phyloP scores from a whole-genome alignment of 2,329 filamentous ascomycete species.

The Curvularia sp. region DNA sequence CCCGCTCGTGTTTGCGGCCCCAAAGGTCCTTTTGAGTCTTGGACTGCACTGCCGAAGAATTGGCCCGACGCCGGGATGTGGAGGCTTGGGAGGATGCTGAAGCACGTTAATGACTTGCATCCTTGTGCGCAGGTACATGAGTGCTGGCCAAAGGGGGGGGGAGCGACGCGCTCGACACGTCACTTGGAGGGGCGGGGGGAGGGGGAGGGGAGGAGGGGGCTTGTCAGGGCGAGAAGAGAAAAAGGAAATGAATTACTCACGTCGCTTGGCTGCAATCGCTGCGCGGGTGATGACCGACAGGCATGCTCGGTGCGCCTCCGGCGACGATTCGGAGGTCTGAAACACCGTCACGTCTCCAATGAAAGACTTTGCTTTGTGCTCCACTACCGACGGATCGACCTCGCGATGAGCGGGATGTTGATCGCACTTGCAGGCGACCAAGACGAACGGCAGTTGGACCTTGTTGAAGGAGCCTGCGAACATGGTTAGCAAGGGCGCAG shows the following conservation, averaged over 20 bases:
- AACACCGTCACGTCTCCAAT: slow-evolving; percentile 73
- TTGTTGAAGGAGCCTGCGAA: slow-evolving; percentile 74
- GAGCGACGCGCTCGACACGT: not conserved
- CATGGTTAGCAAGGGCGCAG: slow-evolving; percentile 28
- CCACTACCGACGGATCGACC: slow-evolving; percentile 73
- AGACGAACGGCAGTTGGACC: slow-evolving; percentile 75
- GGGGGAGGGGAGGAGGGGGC: not conserved
- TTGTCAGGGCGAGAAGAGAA: slow-evolving; percentile 11
- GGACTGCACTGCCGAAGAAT: slow-evolving; percentile 54
- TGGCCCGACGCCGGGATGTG: slow-evolving; percentile 53
- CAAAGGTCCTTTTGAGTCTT: slow-evolving; percentile 51
- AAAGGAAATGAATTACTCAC: slow-evolving; percentile 60
- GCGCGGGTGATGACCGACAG: slow-evolving; percentile 77
- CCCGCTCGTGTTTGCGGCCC: slow-evolving; percentile 54
- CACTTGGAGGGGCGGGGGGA: not conserved
- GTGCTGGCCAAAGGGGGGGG: not conserved
- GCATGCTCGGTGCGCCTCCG: slow-evolving; percentile 77
- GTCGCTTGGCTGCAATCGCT: slow-evolving; percentile 71
- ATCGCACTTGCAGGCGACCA: slow-evolving; percentile 92
- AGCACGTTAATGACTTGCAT: slow-evolving; percentile 26
- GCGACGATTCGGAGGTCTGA: slow-evolving; percentile 72
- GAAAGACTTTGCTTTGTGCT: slow-evolving; percentile 67
- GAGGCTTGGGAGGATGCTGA: slow-evolving; percentile 47
- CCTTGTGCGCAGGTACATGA: slow-evolving; percentile 5
- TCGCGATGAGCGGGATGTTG: slow-evolving; percentile 72